Evolutionary conservation across 257 asterid species (phyloP), one percentile per base, ranked within the genome.

Genomic region (Gentiana straminea): DNA sequence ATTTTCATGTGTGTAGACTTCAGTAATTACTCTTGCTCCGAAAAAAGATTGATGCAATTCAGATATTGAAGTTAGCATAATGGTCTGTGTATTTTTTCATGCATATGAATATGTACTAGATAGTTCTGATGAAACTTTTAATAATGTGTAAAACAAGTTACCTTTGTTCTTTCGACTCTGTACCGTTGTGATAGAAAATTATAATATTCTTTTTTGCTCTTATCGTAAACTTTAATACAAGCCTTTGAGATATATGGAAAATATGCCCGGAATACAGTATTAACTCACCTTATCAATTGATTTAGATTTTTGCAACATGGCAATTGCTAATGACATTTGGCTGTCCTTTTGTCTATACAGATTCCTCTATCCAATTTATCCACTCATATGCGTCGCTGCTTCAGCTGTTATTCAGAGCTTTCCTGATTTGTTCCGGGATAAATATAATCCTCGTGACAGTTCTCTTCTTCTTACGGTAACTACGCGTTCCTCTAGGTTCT

Each of bases 351-450:
- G 58, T 58, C 15, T 67, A 65, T 78, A 73, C 86, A 88, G 99
- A 75, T 92, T 92, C 66, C 95, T 92, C 55, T 92, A 92, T 76
- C 99, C 99, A 55, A 80, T 92, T 73, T 92, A 88, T 75, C 99
- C 99, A 38, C 95, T 92, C 70, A 85, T 92, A 44, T 88, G 99
- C 71, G 89, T 88, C 61, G 97, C 99, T 75, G 99, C 99, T 70
- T 77, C 97, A 53, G 97, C 99, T 78, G 94, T 81, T 70, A 86
- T 88, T 67, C 97, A 92, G 71, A 78, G 93, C 77, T 79, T 92
- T 62, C 99, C 97, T 57, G 99, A 88, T 75, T 62, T 92, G 35
- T 92, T 92, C 65, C 69, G 81, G 70, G 94, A 81, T 57, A 82
- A 81, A 73, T 73, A 81, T 75, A 78, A 79, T 59, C 89, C 86